Percentiles rank a stretch among this genome's conserved stretches.
Evolutionary conservation across 1,284 basidiomycete genomes (phyloP).

Genomic region (Ustilago vetiveriae): DNA sequence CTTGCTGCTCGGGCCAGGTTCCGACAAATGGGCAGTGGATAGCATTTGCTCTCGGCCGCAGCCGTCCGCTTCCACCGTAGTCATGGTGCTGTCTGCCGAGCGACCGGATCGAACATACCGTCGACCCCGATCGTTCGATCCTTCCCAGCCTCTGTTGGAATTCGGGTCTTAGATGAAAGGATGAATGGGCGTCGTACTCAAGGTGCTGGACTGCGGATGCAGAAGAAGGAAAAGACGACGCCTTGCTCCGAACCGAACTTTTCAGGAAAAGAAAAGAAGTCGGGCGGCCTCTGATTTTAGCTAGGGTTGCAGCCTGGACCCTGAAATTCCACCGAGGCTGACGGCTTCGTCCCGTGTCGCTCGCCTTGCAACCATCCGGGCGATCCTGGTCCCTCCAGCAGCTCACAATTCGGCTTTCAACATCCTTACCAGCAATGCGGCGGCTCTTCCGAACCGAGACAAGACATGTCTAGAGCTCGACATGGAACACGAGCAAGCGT

Average conservation of each 20-base stretch:
- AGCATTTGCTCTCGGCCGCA: not conserved
- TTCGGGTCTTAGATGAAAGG: no score
- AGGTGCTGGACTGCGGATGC: not conserved
- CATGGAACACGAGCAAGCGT: not conserved
- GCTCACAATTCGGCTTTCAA: no score
- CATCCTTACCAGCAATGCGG: no score
- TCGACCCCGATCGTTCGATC: no score
- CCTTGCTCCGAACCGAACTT: not conserved
- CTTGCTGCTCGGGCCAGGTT: slow-evolving; percentile 27
- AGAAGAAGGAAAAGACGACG: not conserved
- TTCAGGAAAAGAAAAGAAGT: not conserved
- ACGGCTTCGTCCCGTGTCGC: not conserved
- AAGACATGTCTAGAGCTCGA: slow-evolving; percentile 7
- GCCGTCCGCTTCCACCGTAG: not conserved
- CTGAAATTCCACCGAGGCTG: not conserved
- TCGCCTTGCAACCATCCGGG: not conserved
- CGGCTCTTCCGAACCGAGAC: not conserved
- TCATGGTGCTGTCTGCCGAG: slow-evolving; percentile 8
- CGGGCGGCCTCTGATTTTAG: not conserved
- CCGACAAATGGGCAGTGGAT: not conserved
- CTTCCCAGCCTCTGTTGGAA: no score
- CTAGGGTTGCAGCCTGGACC: slow-evolving; percentile 4
- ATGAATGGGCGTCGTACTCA: not conserved
- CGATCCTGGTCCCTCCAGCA: no score
- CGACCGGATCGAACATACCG: no score